Base-by-base conservation (phyloP, 352 stramenopile genomes). In the Thalassiosira hispida region DNA sequence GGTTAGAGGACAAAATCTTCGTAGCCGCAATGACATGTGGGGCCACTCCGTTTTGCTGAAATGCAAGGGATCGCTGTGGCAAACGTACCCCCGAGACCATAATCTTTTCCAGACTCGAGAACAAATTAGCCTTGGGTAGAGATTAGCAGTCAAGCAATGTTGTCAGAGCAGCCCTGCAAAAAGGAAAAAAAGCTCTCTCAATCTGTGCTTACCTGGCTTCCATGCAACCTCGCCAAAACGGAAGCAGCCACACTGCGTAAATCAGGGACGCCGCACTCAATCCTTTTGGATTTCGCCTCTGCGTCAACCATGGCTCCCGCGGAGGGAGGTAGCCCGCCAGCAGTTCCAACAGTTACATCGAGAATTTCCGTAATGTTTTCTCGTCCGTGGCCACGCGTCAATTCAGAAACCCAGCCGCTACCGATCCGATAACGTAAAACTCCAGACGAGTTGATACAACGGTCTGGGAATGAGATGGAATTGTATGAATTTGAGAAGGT, bases 341-440 rank as follows among this genome's bases (percentile, higher is more conserved):
- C 31, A 31, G 18, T 49, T 3, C 31, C 53, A 55, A 52, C 56
- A 33, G 18, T 72, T 8, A 94, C 78, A 42, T 83, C 61, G 25
- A 95, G 60, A 18, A 96, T 77, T 84, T 96, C 91, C 20, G 89
- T 83, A 71, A 96, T 95, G 20, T 90, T 91, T 57, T 96, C 90
- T 22, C 90, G 84, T 2, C 86, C 88, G 71, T 91, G 87, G 27
- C 91, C 91, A 20, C 93, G 81, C 8, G 92, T 94, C 56, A 92
- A 78, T 74, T 96, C 93, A 18, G 87, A 94, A 12, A 96, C 73
- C 91, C 91, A 96, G 0, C 91, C 91, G 22, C 88, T 73, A 1
- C 27, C 60, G 2, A 90, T 96, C n/a, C 81, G 79, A 63, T 95
- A 96, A 14, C 93, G 74, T 16, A 95, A 66, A 18, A 95, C 86